Base-by-base conservation (phyloP, 2,329 filamentous ascomycete species). In the Exutisphaerella laricina region DNA sequence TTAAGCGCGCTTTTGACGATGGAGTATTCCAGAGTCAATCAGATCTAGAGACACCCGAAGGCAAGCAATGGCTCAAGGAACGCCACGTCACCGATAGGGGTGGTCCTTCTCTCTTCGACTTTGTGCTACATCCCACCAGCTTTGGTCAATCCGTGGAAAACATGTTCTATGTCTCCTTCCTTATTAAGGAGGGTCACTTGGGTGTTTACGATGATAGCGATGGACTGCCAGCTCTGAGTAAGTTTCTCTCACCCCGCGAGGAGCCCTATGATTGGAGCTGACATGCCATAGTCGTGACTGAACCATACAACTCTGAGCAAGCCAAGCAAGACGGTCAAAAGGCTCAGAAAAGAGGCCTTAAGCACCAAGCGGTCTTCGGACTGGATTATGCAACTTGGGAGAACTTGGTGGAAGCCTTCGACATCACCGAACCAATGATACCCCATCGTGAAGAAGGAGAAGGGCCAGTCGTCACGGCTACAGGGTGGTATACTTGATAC, bases 81-180 rank as follows among this genome's bases (percentile, higher is more conserved):
- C 68, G 84, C 56, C 77, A 81, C 2, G 69, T 95, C 10, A 75
- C 80, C 9, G 72, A 74, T 13, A 80, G 80, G 2, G 82, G 81
- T 1, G 85, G 86, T 12, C 77, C 95, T 3, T 80, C 85, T 37
- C 67, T 96, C 9, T 84, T 96, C 63, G 80, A 84, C 39, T 97
- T 96, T 55, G 86, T 88, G 29, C 77, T 97, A 51, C 95, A 98
- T 56, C 92, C 92, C 0, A 71, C 71, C 28, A 94, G 88, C 1
- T 98, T 97, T 58, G 87, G 87, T 0, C 92, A 98, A 65, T 95
- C 88, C 0, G 82, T 98, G 5, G 92, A 98, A 63, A 98, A 98
- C 57, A 73, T 98, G 57, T 98, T 98, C 65, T 97, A 97, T 62
- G 79, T 95, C 55, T 94, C 87, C 61, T 98, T 98, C 60, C 69